Percentiles rank a stretch among this genome's conserved stretches.
Conservation (phyloP, 257 asterid species). For the Scutellaria galericulata region DNA sequence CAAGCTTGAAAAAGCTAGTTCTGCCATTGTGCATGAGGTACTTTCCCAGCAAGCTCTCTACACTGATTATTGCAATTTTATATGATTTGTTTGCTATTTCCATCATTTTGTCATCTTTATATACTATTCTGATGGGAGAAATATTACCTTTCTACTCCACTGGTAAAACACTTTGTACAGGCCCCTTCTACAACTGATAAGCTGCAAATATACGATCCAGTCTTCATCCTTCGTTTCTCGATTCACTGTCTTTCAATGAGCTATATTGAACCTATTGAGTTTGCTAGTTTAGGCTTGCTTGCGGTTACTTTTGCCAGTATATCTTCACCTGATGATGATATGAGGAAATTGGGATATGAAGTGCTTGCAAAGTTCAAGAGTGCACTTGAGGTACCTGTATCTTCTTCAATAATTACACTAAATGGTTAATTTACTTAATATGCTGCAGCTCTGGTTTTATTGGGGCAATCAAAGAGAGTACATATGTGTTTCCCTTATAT, state of each 20-base stretch:
- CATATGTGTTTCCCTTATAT: slow-evolving; percentile 4
- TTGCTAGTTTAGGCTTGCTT: slow-evolving; percentile 87
- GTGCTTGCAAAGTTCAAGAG: slow-evolving; percentile 70
- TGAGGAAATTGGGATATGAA: slow-evolving; percentile 80
- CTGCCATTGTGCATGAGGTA: slow-evolving; percentile 56
- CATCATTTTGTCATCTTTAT: slow-evolving; percentile 22
- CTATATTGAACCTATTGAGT: slow-evolving; percentile 83
- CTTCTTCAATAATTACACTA: slow-evolving; percentile 17
- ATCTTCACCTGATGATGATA: slow-evolving; percentile 76
- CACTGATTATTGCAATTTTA: slow-evolving; percentile 15
- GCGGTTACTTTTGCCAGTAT: slow-evolving; percentile 75
- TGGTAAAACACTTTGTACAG: slow-evolving; percentile 47
- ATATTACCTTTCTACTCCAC: slow-evolving; percentile 18
- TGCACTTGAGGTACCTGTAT: slow-evolving; percentile 65
- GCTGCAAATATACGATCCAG: slow-evolving; percentile 74
- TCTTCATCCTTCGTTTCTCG: slow-evolving; percentile 81
- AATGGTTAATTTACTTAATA: neutral
- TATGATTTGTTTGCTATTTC: slow-evolving; percentile 13
- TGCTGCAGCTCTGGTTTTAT: slow-evolving; percentile 27
- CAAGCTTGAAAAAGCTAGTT: slow-evolving; percentile 47
- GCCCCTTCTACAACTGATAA: slow-evolving; percentile 44
- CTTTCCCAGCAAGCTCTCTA: slow-evolving; percentile 19
- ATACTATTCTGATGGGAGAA: slow-evolving; percentile 10
- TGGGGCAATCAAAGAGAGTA: slow-evolving; percentile 19
- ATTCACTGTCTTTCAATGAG: slow-evolving; percentile 77